Evolutionary conservation across 371 early-diverging fungal genomes (phyloP), one percentile per base, ranked within the genome.

Genomic region (Sporodiniella umbellata): DNA sequence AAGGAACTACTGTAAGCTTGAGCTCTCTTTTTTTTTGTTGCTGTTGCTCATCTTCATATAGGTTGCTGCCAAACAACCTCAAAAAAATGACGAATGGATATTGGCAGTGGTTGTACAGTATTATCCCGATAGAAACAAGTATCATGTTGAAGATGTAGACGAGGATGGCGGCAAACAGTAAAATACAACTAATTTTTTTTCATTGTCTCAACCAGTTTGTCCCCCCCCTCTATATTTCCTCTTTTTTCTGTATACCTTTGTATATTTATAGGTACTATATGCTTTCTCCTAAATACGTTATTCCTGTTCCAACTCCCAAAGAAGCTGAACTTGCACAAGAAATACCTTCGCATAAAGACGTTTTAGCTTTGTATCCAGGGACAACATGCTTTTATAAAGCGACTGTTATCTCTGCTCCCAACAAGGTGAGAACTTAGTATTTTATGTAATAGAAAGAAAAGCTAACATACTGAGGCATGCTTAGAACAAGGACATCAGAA

Each of bases 331-430:
- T 60, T 18, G 49, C 62, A 28, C 68, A 72, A 7, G 84, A 89
- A 56, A 81, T 88, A 58, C 67, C 80, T 10, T 68, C 72, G 19
- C 82, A 80, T n/a, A 77, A 81, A 28, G 79, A 80, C 18, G 92
- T 93, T 8, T 63, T 93, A 45, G 92, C 91, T 2, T 62, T 93
- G 33, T 95, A 90, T 62, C 93, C 94, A 6, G 78, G 79, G 0
- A 92, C 89, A 14, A 92, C 91, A 2, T 91, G 89, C 53, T 94
- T 94, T 55, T 92, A 94, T 64, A 81, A 85, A 53, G 94, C 87
- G 0, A 72, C 64, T 3, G 90, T 94, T 1, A 70, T 85, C 6
- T 58, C 70, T 4, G 81, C 89, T 26, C 90, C 92, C 4, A 79
- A 72, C 47, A 85, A 86, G 83, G 85, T 85, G 75, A 47, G 28